Evolutionary conservation across 2,329 filamentous ascomycete species (phyloP), one percentile per base, ranked within the genome.

Genomic region (Arthrobotrys pseudoclavata): DNA sequence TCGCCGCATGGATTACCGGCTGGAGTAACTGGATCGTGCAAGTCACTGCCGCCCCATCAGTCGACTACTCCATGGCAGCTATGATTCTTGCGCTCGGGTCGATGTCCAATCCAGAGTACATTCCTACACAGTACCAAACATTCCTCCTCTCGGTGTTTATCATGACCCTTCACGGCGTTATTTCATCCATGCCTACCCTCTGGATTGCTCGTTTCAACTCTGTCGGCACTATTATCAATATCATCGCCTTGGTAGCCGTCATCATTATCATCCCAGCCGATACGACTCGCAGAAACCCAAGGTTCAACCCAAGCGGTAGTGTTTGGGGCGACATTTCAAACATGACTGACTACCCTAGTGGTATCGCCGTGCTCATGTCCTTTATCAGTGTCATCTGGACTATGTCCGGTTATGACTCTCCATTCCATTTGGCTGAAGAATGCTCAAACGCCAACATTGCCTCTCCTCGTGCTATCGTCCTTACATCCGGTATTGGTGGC

Each of bases 401-500:
- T 4, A 90, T 90, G 87, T 86, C 86, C 4, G 89, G 90, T 47
- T 91, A 91, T 82, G 90, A 92, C 82, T 87, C 87, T 0, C 88
- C 90, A 0, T 92, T 92, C 82, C 91, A 93, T 83, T 83, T 93
- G n/a, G 87, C 89, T 2, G 91, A 93, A 82, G 91, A 93, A 83
- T 93, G 91, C 83, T 90, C 89, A 76, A 93, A 93, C 80, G 91
- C 91, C 29, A 89, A 88, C 80, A 84, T 92, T 53, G 91, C 91
- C 31, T 88, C 90, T 9, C 91, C 91, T 0, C 88, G 91, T 12
- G 91, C 91, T 6, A 93, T 93, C 64, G 88, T 92, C 42, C 85
- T 92, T 81, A 93, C 91, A 0, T 89, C 89, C 0, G 87, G 85
- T 1, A 85, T 90, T 1, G 91, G 91, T 4, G 91, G 91, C 0